Evolutionary conservation across 176 grass and related monocot species (phyloP).

Genomic region (Olyra latifolia): DNA sequence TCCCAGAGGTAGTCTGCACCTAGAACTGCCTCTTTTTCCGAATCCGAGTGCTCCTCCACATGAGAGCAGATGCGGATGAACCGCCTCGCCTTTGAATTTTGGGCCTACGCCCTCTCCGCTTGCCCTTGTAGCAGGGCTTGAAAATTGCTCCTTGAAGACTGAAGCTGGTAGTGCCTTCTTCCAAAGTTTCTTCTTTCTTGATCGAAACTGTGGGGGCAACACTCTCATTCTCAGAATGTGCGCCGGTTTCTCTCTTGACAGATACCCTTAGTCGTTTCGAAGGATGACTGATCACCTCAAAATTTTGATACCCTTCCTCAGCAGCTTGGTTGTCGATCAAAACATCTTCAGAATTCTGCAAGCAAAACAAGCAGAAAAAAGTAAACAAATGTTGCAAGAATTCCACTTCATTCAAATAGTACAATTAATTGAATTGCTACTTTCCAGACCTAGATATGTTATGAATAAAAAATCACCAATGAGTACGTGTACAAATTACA

Average conservation of each 20-base stretch:
- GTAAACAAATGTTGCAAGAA: neutral
- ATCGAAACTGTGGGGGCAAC: slow-evolving; percentile 15
- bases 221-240: slow-evolving; percentile 66
- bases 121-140: slow-evolving; percentile 66
- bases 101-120: slow-evolving; percentile 54
- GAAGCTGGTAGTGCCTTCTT: slow-evolving; percentile 38
- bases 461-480: neutral
- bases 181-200: slow-evolving; percentile 46
- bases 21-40: slow-evolving; percentile 41
- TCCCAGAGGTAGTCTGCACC: neutral
- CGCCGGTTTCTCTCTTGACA: slow-evolving; percentile 42
- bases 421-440: neutral
- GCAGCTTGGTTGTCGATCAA: slow-evolving; percentile 86
- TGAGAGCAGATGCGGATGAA: slow-evolving; percentile 21
- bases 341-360: slow-evolving; percentile 79
- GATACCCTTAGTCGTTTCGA: slow-evolving; percentile 44
- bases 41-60: slow-evolving; percentile 39
- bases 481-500: neutral
- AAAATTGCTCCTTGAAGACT: slow-evolving; percentile 44
- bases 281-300: slow-evolving; percentile 58
- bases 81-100: slow-evolving; percentile 45
- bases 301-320: slow-evolving; percentile 72
- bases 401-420: neutral
- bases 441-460: neutral
- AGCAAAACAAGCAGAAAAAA: slow-evolving; percentile 11